A percentile compares a stretch with the other conserved stretches of the same genome.
Evolutionary conservation across 148 eudicot genomes (phyloP).

Genomic region (Amaranthus cruentus): DNA sequence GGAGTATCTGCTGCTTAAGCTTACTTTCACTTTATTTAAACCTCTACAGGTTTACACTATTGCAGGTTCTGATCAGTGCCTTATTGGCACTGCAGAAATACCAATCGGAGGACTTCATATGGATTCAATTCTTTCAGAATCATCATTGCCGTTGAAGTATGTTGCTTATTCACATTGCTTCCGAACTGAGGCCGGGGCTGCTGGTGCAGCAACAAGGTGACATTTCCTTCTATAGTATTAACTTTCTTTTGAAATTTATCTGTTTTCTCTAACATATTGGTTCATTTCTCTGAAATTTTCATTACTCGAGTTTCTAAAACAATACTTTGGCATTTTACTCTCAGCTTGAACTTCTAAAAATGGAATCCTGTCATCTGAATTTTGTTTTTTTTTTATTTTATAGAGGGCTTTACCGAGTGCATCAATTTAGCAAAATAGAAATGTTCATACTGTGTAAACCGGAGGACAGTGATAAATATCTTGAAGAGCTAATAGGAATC

Average conservation of each 20-base stretch:
- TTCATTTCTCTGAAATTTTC: not conserved
- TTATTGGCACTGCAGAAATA: slow-evolving; percentile 88
- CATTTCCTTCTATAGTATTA: not conserved
- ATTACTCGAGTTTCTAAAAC: not conserved
- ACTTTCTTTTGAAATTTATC: not conserved
- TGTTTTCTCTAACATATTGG: not conserved
- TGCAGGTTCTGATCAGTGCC: slow-evolving; percentile 82
- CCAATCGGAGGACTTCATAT: slow-evolving; percentile 88
- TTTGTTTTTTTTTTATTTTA: slow-evolving; percentile 17
- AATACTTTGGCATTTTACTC: not conserved
- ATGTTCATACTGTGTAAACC: slow-evolving; percentile 86
- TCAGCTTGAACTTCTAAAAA: not conserved
- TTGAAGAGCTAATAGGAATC: slow-evolving; percentile 72
- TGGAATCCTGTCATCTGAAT: slow-evolving; percentile 17
- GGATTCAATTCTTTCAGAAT: slow-evolving; percentile 76
- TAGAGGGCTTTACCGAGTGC: slow-evolving; percentile 90
- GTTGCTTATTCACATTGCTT: slow-evolving; percentile 93
- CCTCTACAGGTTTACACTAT: slow-evolving; percentile 67
- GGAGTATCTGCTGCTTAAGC: not conserved
- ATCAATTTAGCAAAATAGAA: slow-evolving; percentile 95
- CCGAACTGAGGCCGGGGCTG: slow-evolving; percentile 98
- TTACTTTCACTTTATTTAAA: slow-evolving; percentile 7
- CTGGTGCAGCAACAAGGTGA: slow-evolving; percentile 88
- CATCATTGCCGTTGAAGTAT: slow-evolving; percentile 72
- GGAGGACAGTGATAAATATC: slow-evolving; percentile 75